Percentiles rank a stretch among this genome's conserved stretches.
These are phyloP conservation scores for Aspergillus glaucus DNA, from an alignment of 2,329 filamentous ascomycete genomes.

Conservation along the genomic window DNA sequence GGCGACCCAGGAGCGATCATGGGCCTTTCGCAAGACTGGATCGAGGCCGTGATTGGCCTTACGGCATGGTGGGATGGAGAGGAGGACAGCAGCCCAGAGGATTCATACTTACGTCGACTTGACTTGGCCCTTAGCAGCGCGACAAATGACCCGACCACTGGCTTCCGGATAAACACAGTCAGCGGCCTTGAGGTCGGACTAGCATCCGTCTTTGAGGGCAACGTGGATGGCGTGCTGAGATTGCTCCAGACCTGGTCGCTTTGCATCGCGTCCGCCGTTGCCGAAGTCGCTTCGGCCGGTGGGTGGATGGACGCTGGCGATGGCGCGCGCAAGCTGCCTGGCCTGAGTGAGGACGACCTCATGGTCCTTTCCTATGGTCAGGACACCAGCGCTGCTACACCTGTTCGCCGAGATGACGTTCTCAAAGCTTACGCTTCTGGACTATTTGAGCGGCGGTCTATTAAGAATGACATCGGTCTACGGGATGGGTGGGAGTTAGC, in stretches of 20 bases:
- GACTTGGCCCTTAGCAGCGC: constrained; percentile 61
- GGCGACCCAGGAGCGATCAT: constrained; percentile 71
- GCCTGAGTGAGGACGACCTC: constrained; percentile 71
- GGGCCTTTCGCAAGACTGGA: constrained; percentile 77
- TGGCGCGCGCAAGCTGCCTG: constrained; percentile 53
- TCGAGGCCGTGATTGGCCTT: constrained; percentile 76
- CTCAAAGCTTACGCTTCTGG: constrained; percentile 68
- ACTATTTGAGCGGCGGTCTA: constrained; percentile 38
- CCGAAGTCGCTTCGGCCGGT: constrained; percentile 76
- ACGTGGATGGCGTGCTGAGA: constrained; percentile 67
- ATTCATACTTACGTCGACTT: constrained; percentile 69
- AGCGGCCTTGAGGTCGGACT: constrained; percentile 74
- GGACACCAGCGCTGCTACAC: constrained; percentile 36
- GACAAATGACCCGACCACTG: constrained; percentile 55
- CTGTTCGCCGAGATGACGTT: constrained; percentile 71
- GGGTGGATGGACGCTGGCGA: constrained; percentile 68
- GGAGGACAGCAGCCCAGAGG: constrained; percentile 54
- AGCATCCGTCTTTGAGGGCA: constrained; percentile 75
- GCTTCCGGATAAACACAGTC: constrained; percentile 68
- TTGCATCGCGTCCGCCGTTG: constrained; percentile 67
- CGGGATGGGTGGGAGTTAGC: constrained; percentile 85
- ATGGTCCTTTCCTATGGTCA: constrained; percentile 70
- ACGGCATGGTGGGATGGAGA: constrained; percentile 89
- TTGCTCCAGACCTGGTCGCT: constrained; percentile 76
- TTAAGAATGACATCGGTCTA: constrained; percentile 30